Evolutionary conservation across 1,284 basidiomycete species (phyloP), one percentile per base, ranked within the genome.

Genomic region (Polyporus tsugae): DNA sequence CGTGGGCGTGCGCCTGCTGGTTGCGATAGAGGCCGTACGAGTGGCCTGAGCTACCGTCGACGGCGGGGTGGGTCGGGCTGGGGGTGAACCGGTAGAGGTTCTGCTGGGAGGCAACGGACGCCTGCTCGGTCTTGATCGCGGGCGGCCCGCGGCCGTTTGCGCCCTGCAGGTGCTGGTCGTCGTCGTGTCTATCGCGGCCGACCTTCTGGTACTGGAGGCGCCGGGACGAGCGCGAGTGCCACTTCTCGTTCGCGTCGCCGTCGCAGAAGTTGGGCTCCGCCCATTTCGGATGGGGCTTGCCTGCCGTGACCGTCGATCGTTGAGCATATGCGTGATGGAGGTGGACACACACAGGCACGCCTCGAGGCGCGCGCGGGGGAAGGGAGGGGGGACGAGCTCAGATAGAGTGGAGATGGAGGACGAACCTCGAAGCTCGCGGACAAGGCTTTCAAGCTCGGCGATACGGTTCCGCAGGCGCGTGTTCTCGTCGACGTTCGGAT

Each of bases 401-500:
- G 38, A 60, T 60, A 69, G 60, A 52, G 59, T 17, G 39, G 35
- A 44, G 57, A 53, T 39, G 64, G 66, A 39, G 60, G 64, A 25
- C 84, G 69, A 81, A 90, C 91, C 92, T 77, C 91, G 86, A 36
- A 94, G 83, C 78, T 95, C 95, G 66, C 94, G 87, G 44, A 96
- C 94, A 33, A 96, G 87, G 74, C 91, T 93, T 82, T 97, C 95
- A 62, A 97, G 87, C 80, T 97, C 95, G 55, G 94, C 94, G 73
- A 97, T 95, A 46, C 95, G 86, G 75, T 93, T 91, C 65, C 94
- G 86, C 64, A 96, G 84, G 67, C 93, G 89, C 44, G 93, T 95
- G 64, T 86, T 90, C 80, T 97, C 95, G 75, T 94, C 92, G 38
- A 94, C 80, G 60, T 91, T 89, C 15, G 94, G 93, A 80, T 95